phyloP scores from a whole-genome alignment of 371 early-diverging fungal genomes.

The Mortierella sp. region DNA sequence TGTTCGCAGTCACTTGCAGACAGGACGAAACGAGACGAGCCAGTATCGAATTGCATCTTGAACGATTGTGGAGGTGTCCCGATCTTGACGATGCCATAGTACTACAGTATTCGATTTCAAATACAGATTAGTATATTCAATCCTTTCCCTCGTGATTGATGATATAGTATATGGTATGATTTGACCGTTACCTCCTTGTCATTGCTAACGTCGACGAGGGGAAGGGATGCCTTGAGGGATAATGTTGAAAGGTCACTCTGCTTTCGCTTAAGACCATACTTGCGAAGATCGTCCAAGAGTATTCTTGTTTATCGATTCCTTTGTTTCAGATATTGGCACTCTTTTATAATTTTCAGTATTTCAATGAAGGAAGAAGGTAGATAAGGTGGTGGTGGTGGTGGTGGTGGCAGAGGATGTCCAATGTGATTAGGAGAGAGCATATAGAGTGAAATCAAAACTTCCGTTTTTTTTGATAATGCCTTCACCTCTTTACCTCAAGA shows the following conservation, averaged over 20 bases:
- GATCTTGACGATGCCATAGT: conserved; percentile 57
- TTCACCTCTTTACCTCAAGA: too few species aligned
- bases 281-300: conserved; percentile 15
- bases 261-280: conserved; percentile 12
- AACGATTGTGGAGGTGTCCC: conserved; percentile 59
- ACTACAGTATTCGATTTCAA: conserved; percentile 6
- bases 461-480: too few species aligned
- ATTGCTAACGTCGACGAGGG: conserved; percentile 10
- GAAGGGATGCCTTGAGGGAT: background rate
- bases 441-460: too few species aligned
- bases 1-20: conserved; percentile 61
- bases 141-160: background rate
- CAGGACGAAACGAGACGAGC: conserved; percentile 71
- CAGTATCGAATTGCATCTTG: conserved; percentile 73
- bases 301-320: too few species aligned
- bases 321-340: too few species aligned
- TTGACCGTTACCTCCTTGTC: conserved; percentile 22
- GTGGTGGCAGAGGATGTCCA: too few species aligned
- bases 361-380: too few species aligned
- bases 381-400: too few species aligned
- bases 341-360: too few species aligned
- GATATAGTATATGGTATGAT: background rate
- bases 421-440: too few species aligned
- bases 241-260: background rate
- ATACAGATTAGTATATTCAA: background rate